A percentile compares a stretch with the other conserved stretches of the same genome.
Conservation (phyloP, 371 early-diverging fungal species). For the Circinella minor region DNA sequence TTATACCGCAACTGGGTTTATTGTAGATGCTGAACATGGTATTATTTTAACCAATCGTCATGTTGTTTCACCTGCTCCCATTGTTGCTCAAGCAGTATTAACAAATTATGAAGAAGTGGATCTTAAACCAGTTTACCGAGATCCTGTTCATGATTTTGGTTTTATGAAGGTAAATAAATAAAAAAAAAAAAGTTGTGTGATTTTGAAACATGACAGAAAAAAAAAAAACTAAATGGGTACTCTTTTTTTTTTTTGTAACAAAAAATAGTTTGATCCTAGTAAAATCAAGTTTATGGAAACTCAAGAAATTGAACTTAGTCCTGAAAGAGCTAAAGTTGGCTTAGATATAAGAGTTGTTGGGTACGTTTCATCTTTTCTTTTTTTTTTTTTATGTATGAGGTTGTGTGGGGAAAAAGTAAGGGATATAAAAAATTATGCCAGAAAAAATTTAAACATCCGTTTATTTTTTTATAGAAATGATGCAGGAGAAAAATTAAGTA, state of each 20-base stretch:
- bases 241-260: neutral
- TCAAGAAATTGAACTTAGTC: conserved; percentile 71
- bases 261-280: conserved; percentile 71
- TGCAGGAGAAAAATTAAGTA: conserved; percentile 34
- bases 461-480: conserved; percentile 18
- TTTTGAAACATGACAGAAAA: no score
- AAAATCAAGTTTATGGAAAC: conserved; percentile 79
- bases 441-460: neutral
- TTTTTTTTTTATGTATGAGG: neutral
- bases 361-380: conserved; percentile 15
- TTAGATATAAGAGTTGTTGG: conserved; percentile 85
- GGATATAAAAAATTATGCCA: neutral
- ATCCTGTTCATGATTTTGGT: conserved; percentile 92
- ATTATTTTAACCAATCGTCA: conserved; percentile 90
- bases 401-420: neutral
- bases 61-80: conserved; percentile 86
- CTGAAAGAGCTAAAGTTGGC: conserved; percentile 78
- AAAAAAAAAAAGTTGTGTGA: no score
- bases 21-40: conserved; percentile 84
- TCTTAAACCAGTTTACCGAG: conserved; percentile 77
- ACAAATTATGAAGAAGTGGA: conserved; percentile 90
- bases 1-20: conserved; percentile 87
- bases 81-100: conserved; percentile 80
- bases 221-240: no score
- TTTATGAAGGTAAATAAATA: conserved; percentile 64